Conservation (phyloP, 495 filamentous ascomycete species). For the Daldinia concentrica region DNA sequence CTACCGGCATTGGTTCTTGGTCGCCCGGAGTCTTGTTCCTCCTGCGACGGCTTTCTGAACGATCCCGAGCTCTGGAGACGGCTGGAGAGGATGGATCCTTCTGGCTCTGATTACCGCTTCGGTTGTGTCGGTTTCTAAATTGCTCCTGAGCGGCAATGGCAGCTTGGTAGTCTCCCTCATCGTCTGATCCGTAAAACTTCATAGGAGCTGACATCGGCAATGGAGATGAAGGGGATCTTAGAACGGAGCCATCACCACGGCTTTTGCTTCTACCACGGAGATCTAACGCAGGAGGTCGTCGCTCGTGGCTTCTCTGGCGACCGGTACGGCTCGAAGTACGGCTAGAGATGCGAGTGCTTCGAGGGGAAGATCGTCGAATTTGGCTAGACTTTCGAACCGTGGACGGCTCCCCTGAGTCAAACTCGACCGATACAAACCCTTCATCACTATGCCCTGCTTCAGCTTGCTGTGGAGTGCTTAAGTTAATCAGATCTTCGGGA, state of each 20-base stretch:
- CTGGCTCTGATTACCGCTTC: slow-evolving; percentile 61
- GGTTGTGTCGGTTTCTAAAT: slow-evolving; percentile 65
- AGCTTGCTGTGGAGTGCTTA: slow-evolving; percentile 56
- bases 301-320: slow-evolving; percentile 62
- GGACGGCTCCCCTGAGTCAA: slow-evolving; percentile 48
- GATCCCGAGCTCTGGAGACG: slow-evolving; percentile 54
- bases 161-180: slow-evolving; percentile 69
- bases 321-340: slow-evolving; percentile 56
- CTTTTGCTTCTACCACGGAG: slow-evolving; percentile 60
- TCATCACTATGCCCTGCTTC: slow-evolving; percentile 31
- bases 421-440: slow-evolving; percentile 18
- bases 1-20: slow-evolving; percentile 34
- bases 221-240: slow-evolving; percentile 82
- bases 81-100: slow-evolving; percentile 57
- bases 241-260: slow-evolving; percentile 64
- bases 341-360: slow-evolving; percentile 50
- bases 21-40: slow-evolving; percentile 46
- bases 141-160: slow-evolving; percentile 70
- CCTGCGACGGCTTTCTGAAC: slow-evolving; percentile 61
- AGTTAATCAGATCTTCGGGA: slow-evolving; percentile 76
- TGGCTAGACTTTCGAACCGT: slow-evolving; percentile 54
- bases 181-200: slow-evolving; percentile 57
- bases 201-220: slow-evolving; percentile 68
- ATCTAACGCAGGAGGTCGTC: slow-evolving; percentile 61
- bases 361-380: slow-evolving; percentile 51